A percentile compares a stretch with the other conserved stretches of the same genome.
phyloP scores from a whole-genome alignment of 495 filamentous ascomycete genomes.

The Trichocladium antarcticum region DNA sequence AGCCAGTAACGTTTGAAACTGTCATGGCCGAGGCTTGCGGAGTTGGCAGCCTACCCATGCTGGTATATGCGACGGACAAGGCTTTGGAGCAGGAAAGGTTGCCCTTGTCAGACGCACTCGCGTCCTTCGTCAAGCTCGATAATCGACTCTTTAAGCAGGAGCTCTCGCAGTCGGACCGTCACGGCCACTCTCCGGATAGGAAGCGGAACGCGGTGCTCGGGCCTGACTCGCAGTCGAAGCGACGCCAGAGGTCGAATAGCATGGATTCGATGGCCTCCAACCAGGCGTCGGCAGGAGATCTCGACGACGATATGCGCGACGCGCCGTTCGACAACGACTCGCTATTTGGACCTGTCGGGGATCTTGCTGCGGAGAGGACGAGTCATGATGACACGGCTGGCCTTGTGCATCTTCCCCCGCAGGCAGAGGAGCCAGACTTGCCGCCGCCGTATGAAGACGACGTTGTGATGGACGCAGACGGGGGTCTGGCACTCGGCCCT shows the following conservation, averaged over 20 bases:
- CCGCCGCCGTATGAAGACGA: constrained; percentile 3
- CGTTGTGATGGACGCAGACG: constrained; percentile 1
- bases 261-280: constrained; percentile 30
- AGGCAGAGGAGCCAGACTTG: background rate
- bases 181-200: constrained; percentile 8
- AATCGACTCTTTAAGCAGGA: constrained; percentile 38
- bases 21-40: constrained; percentile 28
- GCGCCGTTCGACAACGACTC: constrained; percentile 3
- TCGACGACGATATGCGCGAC: constrained; percentile 22
- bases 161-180: constrained; percentile 20
- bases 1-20: constrained; percentile 19
- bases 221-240: constrained; percentile 15
- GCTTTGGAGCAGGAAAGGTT: constrained; percentile 26
- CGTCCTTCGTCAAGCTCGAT: constrained; percentile 35
- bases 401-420: background rate
- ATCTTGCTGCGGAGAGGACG: background rate
- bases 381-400: background rate
- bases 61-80: constrained; percentile 35
- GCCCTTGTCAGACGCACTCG: constrained; percentile 31
- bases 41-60: constrained; percentile 22
- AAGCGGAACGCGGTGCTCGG: constrained; percentile 8
- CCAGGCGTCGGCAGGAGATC: constrained; percentile 24
- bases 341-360: background rate
- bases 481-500: background rate
- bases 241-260: constrained; percentile 18